Conservation (phyloP, 768 basidiomycete genomes). For the Suillus sp. region DNA sequence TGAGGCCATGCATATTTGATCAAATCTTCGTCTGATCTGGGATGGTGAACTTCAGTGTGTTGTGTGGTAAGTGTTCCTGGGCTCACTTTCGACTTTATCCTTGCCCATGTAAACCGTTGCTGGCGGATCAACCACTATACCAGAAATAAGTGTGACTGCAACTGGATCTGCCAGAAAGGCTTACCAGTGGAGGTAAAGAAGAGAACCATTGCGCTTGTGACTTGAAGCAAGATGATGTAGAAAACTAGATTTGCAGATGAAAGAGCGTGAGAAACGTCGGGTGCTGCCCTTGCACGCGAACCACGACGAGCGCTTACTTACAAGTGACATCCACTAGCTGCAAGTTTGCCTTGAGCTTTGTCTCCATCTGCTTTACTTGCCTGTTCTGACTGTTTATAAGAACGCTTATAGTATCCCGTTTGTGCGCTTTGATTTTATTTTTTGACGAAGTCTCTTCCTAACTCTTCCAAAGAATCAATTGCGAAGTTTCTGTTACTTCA, state of each 20-base stretch:
- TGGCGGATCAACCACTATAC: conserved; percentile 59
- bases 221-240: background rate
- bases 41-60: conserved; percentile 21
- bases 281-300: background rate
- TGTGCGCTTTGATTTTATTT: conserved; percentile 3
- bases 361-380: background rate
- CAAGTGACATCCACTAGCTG: background rate
- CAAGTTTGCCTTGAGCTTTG: background rate
- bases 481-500: background rate
- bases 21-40: conserved; percentile 82
- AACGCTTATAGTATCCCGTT: background rate
- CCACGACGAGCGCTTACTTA: conserved; percentile 4
- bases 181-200: conserved; percentile 60
- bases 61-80: background rate
- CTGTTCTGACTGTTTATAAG: background rate
- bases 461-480: conserved; percentile 1
- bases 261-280: background rate
- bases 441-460: background rate
- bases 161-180: background rate
- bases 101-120: conserved; percentile 89
- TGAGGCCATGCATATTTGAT: conserved; percentile 91
- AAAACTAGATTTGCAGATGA: background rate
- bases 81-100: conserved; percentile 94
- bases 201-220: conserved; percentile 46
- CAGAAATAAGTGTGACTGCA: background rate